Base-by-base conservation (phyloP, 1,284 basidiomycete genomes). In the Sporisorium reilianum region DNA sequence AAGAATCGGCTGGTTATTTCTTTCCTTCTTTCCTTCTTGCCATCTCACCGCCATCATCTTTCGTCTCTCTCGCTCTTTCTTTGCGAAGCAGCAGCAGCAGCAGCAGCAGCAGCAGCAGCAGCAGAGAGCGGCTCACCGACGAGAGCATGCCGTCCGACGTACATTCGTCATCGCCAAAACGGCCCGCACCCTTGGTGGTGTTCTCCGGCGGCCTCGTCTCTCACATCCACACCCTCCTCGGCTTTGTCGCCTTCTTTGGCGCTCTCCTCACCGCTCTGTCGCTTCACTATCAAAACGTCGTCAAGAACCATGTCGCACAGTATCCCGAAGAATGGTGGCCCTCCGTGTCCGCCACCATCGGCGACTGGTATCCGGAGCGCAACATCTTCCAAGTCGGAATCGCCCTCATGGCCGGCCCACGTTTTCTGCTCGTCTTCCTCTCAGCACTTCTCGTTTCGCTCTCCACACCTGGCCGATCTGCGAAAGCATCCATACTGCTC, bases 271-370 rank as follows among this genome's bases (percentile, higher is more conserved):
- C 94, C 20, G 93, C 91, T 0, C 89, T 89, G 70, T 83, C 88
- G 3, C 87, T 93, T 12, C 92, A 96, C 81, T 97, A 92, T 87
- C 89, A 90, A 79, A 92, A 92, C 82, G 91, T 97, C 36, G 93
- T 95, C 56, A 94, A 93, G 87, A 97, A 97, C 82, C 89, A 89
- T 16, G 89, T 96, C 0, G 36, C 92, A 54, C 91, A 90, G 22
- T 96, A 92, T 83, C 94, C 94, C 0, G 86, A 94, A 41, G 94
- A 96, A 84, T 96, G 92, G 92, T 94, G 93, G 81, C 94, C 94
- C 7, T 94, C 92, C 4, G 94, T 97, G 4, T 95, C 93, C 28
- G 93, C 94, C 10, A 93, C 93, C 20, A 79, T 79, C 30, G 94
- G 94, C 2, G 94, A 97, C 86, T 95, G 93, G 91, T 93, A 92